phyloP scores from a whole-genome alignment of 768 basidiomycete genomes.

The Cystofilobasidium capitatum region DNA sequence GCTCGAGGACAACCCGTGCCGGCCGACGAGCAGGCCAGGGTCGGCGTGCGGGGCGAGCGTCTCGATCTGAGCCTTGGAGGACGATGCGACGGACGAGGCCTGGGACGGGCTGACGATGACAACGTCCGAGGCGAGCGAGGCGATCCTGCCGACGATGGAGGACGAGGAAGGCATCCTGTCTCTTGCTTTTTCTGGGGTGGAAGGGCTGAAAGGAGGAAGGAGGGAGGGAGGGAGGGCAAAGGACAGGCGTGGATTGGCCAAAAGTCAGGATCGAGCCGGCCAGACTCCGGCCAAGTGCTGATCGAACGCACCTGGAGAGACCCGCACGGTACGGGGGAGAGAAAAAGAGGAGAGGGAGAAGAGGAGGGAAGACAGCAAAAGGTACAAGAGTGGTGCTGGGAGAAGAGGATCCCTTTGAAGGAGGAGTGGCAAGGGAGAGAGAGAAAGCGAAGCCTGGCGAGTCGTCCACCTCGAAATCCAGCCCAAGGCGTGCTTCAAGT shows the following conservation, averaged over 20 bases:
- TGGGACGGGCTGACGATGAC: conserved; percentile 6
- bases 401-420: background rate
- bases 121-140: conserved; percentile 21
- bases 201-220: background rate
- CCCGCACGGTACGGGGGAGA: background rate
- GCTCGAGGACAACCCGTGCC: conserved; percentile 13
- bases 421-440: no score
- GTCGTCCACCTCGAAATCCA: no score
- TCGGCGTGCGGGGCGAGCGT: conserved; percentile 23
- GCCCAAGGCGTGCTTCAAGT: no score
- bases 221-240: background rate
- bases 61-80: conserved; percentile 11
- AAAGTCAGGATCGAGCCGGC: background rate
- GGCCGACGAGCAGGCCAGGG: conserved; percentile 13
- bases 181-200: background rate
- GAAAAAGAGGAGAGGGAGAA: background rate
- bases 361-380: background rate
- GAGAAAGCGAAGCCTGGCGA: no score
- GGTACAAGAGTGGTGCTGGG: background rate
- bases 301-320: background rate
- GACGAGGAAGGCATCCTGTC: conserved; percentile 13
- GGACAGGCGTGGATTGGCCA: background rate
- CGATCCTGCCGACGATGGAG: conserved; percentile 21
- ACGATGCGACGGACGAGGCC: conserved; percentile 8
- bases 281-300: no score